Evolutionary conservation across 2,329 filamentous ascomycete genomes (phyloP).

Genomic region (Apiospora phragmitis): DNA sequence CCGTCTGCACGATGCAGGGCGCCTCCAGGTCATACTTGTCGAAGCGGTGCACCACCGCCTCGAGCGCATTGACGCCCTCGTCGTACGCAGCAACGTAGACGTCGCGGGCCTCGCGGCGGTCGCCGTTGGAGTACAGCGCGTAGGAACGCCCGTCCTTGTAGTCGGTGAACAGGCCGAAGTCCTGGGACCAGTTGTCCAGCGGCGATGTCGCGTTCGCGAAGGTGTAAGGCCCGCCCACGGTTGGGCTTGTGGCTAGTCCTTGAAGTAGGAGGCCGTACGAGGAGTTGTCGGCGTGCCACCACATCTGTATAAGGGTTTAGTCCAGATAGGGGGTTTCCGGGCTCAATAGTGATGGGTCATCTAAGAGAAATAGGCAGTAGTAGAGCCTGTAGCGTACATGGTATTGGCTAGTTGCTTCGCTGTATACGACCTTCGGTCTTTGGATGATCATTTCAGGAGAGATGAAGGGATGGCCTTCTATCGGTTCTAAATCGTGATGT

Average conservation of each 20-base stretch:
- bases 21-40: slow-evolving; percentile 62
- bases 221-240: slow-evolving; percentile 53
- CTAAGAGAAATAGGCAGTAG: not conserved
- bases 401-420: slow-evolving; percentile 53
- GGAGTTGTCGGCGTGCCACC: slow-evolving; percentile 62
- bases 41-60: slow-evolving; percentile 54
- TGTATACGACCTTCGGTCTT: slow-evolving; percentile 62
- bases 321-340: not conserved
- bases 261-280: slow-evolving; percentile 58
- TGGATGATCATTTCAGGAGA: slow-evolving; percentile 59
- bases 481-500: slow-evolving; percentile 38
- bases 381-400: slow-evolving; percentile 41
- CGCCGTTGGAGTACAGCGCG: slow-evolving; percentile 61
- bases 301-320: slow-evolving; percentile 37
- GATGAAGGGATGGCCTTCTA: slow-evolving; percentile 56
- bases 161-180: slow-evolving; percentile 62
- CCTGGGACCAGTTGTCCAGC: slow-evolving; percentile 63
- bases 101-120: slow-evolving; percentile 53
- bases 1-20: slow-evolving; percentile 60
- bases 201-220: slow-evolving; percentile 55
- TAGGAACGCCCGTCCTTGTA: slow-evolving; percentile 58
- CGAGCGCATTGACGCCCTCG: slow-evolving; percentile 49
- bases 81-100: slow-evolving; percentile 58
- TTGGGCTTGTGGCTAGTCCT: slow-evolving; percentile 54
- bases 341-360: not conserved